phyloP scores from a whole-genome alignment of 1,284 basidiomycete species.

The Trametes sp. region DNA sequence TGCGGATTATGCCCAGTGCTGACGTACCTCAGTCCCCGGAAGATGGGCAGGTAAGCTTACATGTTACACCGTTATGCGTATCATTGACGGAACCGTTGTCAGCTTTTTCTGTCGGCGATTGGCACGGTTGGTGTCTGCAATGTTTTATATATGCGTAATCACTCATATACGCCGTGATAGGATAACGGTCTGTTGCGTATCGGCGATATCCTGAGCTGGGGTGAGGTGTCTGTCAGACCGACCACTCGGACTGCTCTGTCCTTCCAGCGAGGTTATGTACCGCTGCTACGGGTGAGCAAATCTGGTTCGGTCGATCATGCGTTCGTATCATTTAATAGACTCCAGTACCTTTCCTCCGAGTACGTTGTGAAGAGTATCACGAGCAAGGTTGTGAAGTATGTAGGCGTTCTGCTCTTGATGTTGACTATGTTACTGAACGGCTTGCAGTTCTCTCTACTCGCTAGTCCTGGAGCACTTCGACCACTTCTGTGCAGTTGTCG shows the following conservation, averaged over 20 bases:
- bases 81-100: not conserved
- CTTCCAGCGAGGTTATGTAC: conserved; percentile 66
- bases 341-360: conserved; percentile 68
- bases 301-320: not conserved
- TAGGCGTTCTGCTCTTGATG: not conserved
- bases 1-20: not conserved
- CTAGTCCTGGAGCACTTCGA: conserved; percentile 60
- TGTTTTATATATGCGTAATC: too few species aligned
- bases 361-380: conserved; percentile 68
- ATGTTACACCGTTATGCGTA: conserved; percentile 44
- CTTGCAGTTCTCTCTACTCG: conserved; percentile 59
- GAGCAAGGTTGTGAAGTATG: conserved; percentile 60
- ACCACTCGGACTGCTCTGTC: conserved; percentile 52
- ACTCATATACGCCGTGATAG: too few species aligned
- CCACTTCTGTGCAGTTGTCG: conserved; percentile 49
- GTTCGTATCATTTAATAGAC: not conserved
- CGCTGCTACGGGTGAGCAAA: conserved; percentile 59
- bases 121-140: not conserved
- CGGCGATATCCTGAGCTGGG: conserved; percentile 56
- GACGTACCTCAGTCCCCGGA: conserved; percentile 50
- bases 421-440: not conserved
- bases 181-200: conserved; percentile 59
- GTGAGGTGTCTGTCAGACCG: conserved; percentile 48
- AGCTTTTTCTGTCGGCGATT: not conserved
- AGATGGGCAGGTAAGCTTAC: conserved; percentile 57